These are phyloP conservation scores for Obelidium mucronatum DNA, from an alignment of 192 early-diverging fungal genomes.

Conservation along the genomic window DNA sequence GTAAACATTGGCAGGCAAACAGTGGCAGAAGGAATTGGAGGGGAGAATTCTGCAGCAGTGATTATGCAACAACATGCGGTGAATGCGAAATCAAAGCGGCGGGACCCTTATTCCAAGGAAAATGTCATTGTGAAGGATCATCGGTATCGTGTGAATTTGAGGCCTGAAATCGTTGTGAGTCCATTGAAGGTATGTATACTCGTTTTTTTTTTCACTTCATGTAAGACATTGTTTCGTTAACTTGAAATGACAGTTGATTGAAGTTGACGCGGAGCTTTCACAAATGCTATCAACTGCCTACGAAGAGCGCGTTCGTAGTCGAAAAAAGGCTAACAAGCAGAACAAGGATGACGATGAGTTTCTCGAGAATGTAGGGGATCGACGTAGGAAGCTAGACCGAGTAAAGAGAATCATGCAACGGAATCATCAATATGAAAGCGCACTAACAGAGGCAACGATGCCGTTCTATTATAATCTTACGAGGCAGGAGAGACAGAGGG, in stretches of 20 bases:
- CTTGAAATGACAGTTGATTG: slow-evolving; percentile 35
- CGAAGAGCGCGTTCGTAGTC: slow-evolving; percentile 36
- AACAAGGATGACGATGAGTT: slow-evolving; percentile 31
- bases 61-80: neutral
- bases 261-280: slow-evolving; percentile 51
- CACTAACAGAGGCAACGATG: slow-evolving; percentile 5
- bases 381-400: slow-evolving; percentile 35
- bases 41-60: neutral
- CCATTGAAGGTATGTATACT: slow-evolving; percentile 28
- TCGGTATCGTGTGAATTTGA: slow-evolving; percentile 23
- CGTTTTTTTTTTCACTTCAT: neutral
- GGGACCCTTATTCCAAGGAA: slow-evolving; percentile 35
- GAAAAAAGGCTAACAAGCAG: slow-evolving; percentile 5
- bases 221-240: neutral
- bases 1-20: slow-evolving; percentile 38
- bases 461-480: slow-evolving; percentile 40
- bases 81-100: slow-evolving; percentile 19
- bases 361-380: slow-evolving; percentile 21
- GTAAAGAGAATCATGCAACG: slow-evolving; percentile 28
- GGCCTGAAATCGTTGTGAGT: slow-evolving; percentile 21
- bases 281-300: slow-evolving; percentile 37
- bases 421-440: slow-evolving; percentile 3
- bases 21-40: neutral
- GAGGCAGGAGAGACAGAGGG: slow-evolving; percentile 47
- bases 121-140: slow-evolving; percentile 38